phyloP scores from a whole-genome alignment of 495 filamentous ascomycete species.

The Pseudevernia furfuracea region DNA sequence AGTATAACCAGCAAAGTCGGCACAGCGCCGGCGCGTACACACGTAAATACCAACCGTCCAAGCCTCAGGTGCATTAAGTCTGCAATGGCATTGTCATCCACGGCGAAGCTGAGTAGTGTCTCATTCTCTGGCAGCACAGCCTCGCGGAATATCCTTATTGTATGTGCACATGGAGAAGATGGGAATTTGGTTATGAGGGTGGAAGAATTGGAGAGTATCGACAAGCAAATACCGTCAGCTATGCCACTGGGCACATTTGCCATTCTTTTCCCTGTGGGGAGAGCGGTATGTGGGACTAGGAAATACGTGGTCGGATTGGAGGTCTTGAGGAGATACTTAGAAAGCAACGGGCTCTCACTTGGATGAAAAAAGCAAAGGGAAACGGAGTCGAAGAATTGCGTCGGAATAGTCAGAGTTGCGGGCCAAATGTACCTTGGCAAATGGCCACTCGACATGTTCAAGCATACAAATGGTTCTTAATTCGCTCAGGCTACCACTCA shows the following conservation, averaged over 20 bases:
- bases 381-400: too few species aligned
- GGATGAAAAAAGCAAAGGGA: not conserved
- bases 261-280: not conserved
- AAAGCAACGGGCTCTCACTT: not conserved
- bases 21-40: not conserved
- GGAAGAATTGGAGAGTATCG: not conserved
- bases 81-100: not conserved
- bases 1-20: not conserved
- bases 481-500: not conserved
- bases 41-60: not conserved
- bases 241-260: not conserved
- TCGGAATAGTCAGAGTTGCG: not conserved
- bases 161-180: not conserved
- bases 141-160: not conserved
- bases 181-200: not conserved
- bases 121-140: not conserved
- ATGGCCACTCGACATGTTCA: not conserved
- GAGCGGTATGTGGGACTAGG: not conserved
- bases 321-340: too few species aligned
- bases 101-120: not conserved
- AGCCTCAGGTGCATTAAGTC: not conserved
- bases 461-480: not conserved
- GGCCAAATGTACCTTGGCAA: not conserved
- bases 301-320: not conserved
- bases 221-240: not conserved